phyloP scores from a whole-genome alignment of 345 rosid genomes.

The Capsella bursapastoris region DNA sequence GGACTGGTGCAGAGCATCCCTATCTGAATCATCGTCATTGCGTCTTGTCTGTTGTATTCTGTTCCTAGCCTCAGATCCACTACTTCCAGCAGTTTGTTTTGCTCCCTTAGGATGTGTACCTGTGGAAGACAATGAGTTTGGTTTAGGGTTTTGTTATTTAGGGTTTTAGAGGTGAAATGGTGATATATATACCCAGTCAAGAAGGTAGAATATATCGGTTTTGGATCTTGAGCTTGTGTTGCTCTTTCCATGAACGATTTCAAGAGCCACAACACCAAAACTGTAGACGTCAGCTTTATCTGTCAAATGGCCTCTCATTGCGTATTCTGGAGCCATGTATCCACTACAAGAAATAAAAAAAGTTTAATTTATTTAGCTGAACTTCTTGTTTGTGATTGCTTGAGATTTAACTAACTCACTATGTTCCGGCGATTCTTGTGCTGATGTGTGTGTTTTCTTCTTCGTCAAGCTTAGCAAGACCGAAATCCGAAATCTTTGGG shows the following conservation, averaged over 20 bases:
- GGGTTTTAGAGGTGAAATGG: neutral
- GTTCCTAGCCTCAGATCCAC: constrained; percentile 54
- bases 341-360: neutral
- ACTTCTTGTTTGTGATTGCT: neutral
- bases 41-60: constrained; percentile 51
- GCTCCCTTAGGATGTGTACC: constrained; percentile 49
- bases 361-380: neutral
- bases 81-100: constrained; percentile 46
- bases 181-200: constrained; percentile 47
- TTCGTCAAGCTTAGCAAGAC: constrained; percentile 52
- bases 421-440: constrained; percentile 56
- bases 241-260: constrained; percentile 13
- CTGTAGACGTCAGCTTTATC: neutral
- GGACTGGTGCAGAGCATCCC: constrained; percentile 53
- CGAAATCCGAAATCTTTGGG: constrained; percentile 54
- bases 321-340: neutral
- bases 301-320: neutral
- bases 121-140: constrained; percentile 7
- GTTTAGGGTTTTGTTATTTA: neutral
- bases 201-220: constrained; percentile 47
- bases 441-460: constrained; percentile 55
- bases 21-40: constrained; percentile 50
- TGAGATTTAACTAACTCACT: constrained; percentile 28
- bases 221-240: constrained; percentile 42
- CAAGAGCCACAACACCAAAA: neutral